A percentile compares a stretch with the other conserved stretches of the same genome.
Evolutionary conservation across 768 basidiomycete genomes (phyloP).

Genomic region (Collybiopsis confluens): DNA sequence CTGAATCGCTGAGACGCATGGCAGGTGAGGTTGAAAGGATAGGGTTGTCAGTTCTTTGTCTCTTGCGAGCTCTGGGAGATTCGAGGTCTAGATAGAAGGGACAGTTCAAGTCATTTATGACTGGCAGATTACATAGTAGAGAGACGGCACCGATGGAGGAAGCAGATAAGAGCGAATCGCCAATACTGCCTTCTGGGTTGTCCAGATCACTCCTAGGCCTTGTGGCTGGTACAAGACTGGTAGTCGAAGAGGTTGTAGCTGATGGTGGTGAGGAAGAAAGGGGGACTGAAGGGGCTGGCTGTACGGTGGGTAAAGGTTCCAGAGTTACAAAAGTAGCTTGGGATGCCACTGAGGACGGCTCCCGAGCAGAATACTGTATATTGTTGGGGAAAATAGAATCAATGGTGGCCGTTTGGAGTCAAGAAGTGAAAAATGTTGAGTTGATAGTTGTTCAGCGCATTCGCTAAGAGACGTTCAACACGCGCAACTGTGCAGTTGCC

Average conservation of each 20-base stretch:
- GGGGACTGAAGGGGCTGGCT: slow-evolving; percentile 20
- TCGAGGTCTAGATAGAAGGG: slow-evolving; percentile 38
- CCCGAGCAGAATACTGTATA: slow-evolving; percentile 50
- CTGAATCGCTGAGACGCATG: no score
- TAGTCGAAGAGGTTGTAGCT: slow-evolving; percentile 19
- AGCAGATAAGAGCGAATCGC: slow-evolving; percentile 20
- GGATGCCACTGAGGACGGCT: slow-evolving; percentile 33
- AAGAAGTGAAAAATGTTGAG: background rate
- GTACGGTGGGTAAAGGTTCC: slow-evolving; percentile 33
- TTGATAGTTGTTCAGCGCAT: slow-evolving; percentile 5
- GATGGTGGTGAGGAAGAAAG: slow-evolving; percentile 23
- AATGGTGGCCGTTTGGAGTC: slow-evolving; percentile 43
- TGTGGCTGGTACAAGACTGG: slow-evolving; percentile 60
- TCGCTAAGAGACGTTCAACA: background rate
- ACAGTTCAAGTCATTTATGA: background rate
- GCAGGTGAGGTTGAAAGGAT: slow-evolving; percentile 29
- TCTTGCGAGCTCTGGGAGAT: slow-evolving; percentile 58
- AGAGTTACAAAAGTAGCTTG: slow-evolving; percentile 35
- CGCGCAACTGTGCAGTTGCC: background rate
- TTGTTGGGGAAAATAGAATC: slow-evolving; percentile 58
- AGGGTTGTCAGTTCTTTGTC: slow-evolving; percentile 56
- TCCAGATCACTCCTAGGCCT: slow-evolving; percentile 43
- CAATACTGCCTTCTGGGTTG: slow-evolving; percentile 11
- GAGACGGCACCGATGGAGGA: slow-evolving; percentile 31
- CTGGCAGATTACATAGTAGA: slow-evolving; percentile 3